Percentiles rank a stretch among this genome's conserved stretches.
Evolutionary conservation across 1,284 basidiomycete species (phyloP).

Genomic region (Trichosporon coremiiforme): DNA sequence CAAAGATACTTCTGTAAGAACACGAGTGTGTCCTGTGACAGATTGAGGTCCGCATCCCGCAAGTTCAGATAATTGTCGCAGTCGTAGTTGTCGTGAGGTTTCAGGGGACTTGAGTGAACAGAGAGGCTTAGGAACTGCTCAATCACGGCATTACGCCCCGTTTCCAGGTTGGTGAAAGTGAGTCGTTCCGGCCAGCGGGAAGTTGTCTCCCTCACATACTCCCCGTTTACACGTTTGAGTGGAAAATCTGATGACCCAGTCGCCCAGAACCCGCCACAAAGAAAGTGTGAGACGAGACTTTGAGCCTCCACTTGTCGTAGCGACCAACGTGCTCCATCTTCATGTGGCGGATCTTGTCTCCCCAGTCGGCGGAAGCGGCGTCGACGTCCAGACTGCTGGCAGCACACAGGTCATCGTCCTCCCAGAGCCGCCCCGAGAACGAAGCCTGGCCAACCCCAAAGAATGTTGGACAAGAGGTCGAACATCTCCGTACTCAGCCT

Average conservation of each 20-base stretch:
- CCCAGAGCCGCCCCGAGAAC: background rate
- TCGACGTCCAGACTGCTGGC: background rate
- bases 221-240: no score
- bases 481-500: no score
- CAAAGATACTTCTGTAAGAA: no score
- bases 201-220: no score
- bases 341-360: background rate
- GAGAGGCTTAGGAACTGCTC: background rate
- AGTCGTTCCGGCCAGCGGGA: background rate
- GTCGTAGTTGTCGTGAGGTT: no score
- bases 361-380: background rate
- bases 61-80: no score
- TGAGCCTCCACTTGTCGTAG: background rate
- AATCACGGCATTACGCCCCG: background rate
- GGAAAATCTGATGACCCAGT: no score
- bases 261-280: no score
- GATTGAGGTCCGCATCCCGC: no score
- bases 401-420: background rate
- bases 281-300: no score
- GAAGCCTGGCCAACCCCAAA: background rate
- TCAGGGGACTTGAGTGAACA: background rate
- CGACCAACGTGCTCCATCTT: background rate
- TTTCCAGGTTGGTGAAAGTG: background rate
- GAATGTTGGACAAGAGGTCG: background rate
- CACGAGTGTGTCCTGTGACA: no score